Conservation (phyloP, 2,329 filamentous ascomycete genomes). For the Diaporthe sp. region DNA sequence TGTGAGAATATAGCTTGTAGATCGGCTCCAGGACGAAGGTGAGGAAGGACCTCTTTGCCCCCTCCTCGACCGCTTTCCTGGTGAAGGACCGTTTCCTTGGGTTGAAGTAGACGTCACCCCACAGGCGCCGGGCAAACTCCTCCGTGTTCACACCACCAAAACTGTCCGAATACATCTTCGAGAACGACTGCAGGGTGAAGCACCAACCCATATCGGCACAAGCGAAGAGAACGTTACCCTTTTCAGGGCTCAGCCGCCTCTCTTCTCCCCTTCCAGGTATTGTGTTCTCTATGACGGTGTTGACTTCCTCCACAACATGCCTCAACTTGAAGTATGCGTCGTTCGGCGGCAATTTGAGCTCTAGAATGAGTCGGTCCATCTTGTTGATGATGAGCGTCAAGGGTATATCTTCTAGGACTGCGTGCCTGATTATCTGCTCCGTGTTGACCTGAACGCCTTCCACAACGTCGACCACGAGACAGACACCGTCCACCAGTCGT, state of each 20-base stretch:
- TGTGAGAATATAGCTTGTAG: conserved; percentile 97
- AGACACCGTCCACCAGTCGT: conserved; percentile 90
- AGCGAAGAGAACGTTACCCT: conserved; percentile 97
- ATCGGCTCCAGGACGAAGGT: conserved; percentile 96
- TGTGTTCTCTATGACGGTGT: conserved; percentile 92
- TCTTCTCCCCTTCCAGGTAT: conserved; percentile 85
- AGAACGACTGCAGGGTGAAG: conserved; percentile 93
- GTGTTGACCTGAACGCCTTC: conserved; percentile 99
- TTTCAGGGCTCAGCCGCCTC: conserved; percentile 90
- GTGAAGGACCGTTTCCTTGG: conserved; percentile 91
- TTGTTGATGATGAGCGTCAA: conserved; percentile 96
- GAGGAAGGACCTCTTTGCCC: conserved; percentile 88
- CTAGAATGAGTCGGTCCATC: conserved; percentile 93
- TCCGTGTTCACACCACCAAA: conserved; percentile 85
- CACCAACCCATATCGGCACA: conserved; percentile 96
- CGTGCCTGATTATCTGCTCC: conserved; percentile 97
- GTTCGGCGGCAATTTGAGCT: conserved; percentile 92
- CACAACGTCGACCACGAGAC: conserved; percentile 94
- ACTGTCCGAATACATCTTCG: conserved; percentile 94
- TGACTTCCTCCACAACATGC: conserved; percentile 98
- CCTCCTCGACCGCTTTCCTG: conserved; percentile 85
- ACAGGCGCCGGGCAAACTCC: conserved; percentile 88
- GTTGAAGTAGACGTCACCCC: conserved; percentile 98
- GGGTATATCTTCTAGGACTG: conserved; percentile 89
- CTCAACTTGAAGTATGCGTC: conserved; percentile 99